Percentiles rank a stretch among this genome's conserved stretches.
Conservation (phyloP, 352 stramenopile species). For the Globisporangium spiculum region DNA sequence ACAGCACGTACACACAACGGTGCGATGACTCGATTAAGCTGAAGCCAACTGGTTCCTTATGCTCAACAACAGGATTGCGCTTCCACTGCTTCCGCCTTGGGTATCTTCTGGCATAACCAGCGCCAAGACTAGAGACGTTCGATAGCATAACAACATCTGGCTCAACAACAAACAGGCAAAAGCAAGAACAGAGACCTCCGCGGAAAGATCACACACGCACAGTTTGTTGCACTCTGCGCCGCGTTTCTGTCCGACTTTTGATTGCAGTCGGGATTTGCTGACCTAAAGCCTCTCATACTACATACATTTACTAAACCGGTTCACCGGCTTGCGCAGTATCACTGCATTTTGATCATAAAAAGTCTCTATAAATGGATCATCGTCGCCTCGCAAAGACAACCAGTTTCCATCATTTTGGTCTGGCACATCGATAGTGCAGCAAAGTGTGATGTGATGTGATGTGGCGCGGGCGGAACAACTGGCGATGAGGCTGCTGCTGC, state of each 20-base stretch:
- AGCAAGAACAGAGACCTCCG: neutral
- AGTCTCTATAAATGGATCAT: neutral
- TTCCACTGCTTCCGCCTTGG: neutral
- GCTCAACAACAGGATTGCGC: neutral
- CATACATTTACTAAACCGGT: neutral
- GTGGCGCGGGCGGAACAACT: slow-evolving; percentile 5
- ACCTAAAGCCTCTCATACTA: neutral
- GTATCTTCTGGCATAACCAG: neutral
- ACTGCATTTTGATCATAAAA: neutral
- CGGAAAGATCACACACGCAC: neutral
- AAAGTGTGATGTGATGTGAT: neutral
- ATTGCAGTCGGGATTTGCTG: slow-evolving; percentile 1
- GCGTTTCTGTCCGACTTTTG: neutral
- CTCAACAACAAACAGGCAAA: neutral
- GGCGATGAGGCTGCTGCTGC: neutral
- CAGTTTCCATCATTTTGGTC: neutral
- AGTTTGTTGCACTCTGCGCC: slow-evolving; percentile 1
- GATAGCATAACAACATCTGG: neutral
- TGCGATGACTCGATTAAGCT: neutral
- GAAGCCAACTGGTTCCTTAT: neutral
- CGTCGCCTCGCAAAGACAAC: neutral
- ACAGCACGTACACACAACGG: neutral
- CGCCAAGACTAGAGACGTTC: neutral
- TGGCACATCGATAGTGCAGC: neutral
- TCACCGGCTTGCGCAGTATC: too few relatives aligned